A percentile compares a stretch with the other conserved stretches of the same genome.
Evolutionary conservation across 2,329 filamentous ascomycete species (phyloP).

Genomic region (Truncatella angustata): DNA sequence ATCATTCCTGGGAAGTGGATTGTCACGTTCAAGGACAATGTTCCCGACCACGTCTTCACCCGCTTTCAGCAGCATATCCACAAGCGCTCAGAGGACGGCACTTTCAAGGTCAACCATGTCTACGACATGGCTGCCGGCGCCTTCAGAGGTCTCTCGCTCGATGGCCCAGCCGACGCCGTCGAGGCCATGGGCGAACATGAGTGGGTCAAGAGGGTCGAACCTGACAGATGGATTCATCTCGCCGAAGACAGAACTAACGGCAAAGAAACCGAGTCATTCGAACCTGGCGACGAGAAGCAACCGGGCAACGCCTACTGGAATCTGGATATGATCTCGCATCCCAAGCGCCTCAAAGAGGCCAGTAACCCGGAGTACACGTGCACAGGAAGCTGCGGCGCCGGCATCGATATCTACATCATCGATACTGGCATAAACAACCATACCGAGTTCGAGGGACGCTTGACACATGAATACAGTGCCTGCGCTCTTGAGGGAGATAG

Average conservation of each 20-base stretch:
- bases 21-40: neutral
- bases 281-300: neutral
- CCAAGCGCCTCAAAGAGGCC: too few relatives aligned
- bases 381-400: constrained; percentile 28
- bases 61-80: neutral
- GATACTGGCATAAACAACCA: constrained; percentile 50
- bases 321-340: neutral
- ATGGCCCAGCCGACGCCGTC: neutral
- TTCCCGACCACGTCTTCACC: neutral
- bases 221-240: neutral
- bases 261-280: neutral
- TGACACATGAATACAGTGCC: constrained; percentile 9
- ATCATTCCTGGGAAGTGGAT: neutral
- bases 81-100: neutral
- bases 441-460: constrained; percentile 34
- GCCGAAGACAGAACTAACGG: neutral
- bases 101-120: neutral
- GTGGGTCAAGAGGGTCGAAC: neutral
- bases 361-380: neutral
- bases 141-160: neutral
- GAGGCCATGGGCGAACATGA: neutral
- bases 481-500: too few relatives aligned
- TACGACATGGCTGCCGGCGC: neutral
- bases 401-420: constrained; percentile 45
- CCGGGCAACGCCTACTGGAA: neutral